Evolutionary conservation across 306 rosid species (phyloP).

Genomic region (Astragalus membranaceus): DNA sequence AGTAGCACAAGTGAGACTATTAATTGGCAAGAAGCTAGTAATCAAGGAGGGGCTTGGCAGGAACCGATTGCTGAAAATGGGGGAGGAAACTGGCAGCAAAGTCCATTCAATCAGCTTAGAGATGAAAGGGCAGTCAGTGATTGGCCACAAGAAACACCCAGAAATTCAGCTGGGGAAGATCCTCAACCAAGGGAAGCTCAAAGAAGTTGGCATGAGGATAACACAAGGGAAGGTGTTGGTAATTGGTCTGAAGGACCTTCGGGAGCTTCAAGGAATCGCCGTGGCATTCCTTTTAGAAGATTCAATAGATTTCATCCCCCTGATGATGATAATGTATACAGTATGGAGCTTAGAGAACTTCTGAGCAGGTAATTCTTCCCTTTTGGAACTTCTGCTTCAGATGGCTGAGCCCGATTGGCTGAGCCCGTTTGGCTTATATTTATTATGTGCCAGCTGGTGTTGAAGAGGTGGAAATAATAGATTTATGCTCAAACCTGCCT

Average conservation of each 20-base stretch:
- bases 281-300: constrained; percentile 67
- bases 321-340: constrained; percentile 94
- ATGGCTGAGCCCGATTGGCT: neutral
- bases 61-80: constrained; percentile 56
- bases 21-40: constrained; percentile 64
- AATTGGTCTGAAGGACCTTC: constrained; percentile 87
- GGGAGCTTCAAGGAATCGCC: constrained; percentile 68
- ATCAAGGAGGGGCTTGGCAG: constrained; percentile 57
- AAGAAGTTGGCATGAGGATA: constrained; percentile 62
- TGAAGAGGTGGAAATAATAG: neutral
- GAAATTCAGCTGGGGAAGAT: constrained; percentile 55
- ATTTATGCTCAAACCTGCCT: neutral
- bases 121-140: constrained; percentile 49
- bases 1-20: constrained; percentile 43
- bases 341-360: constrained; percentile 99
- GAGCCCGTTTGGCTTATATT: neutral
- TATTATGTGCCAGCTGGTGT: neutral
- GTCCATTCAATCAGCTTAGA: constrained; percentile 60
- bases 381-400: constrained; percentile 1
- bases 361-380: constrained; percentile 70
- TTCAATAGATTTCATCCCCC: constrained; percentile 90
- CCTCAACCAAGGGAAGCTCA: constrained; percentile 51
- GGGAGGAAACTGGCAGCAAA: constrained; percentile 65
- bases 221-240: constrained; percentile 61
- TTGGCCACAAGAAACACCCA: constrained; percentile 62